Conservation (phyloP, 208 protist species). For the Plasmodiophora brassicae region DNA sequence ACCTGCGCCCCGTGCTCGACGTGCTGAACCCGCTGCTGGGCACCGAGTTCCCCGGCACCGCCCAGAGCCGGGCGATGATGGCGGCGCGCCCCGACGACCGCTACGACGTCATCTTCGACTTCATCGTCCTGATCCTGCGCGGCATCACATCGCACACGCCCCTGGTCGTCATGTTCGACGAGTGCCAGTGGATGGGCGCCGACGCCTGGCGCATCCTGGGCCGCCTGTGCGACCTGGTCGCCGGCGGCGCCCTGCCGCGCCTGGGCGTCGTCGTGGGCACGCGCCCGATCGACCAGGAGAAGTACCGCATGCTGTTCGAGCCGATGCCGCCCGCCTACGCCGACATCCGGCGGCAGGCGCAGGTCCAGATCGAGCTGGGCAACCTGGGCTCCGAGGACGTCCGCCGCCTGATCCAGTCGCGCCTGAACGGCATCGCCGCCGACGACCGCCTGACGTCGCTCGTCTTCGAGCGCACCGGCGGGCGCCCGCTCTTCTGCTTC, state of each 20-base stretch:
- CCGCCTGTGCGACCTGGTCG: background rate
- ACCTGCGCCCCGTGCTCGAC: background rate
- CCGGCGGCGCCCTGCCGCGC: background rate
- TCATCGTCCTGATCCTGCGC: background rate
- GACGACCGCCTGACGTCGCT: background rate
- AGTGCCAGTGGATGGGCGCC: slow-evolving; percentile 1
- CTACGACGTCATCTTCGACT: background rate
- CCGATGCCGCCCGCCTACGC: background rate
- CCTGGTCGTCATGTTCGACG: background rate
- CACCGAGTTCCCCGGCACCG: background rate
- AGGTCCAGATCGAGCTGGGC: background rate
- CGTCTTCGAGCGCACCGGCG: background rate
- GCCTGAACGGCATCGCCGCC: background rate
- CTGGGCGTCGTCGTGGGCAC: background rate
- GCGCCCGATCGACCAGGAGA: background rate
- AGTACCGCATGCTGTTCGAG: background rate
- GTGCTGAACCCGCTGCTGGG: background rate
- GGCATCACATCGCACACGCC: background rate
- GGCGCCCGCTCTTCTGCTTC: background rate
- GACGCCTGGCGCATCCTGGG: background rate
- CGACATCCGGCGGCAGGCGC: background rate
- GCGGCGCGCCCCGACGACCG: background rate
- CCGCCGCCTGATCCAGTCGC: background rate
- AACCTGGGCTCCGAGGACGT: background rate
- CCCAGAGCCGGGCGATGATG: background rate